These are phyloP conservation scores for Haberlea rhodopensis DNA, from an alignment of 257 asterid genomes.

Conservation along the genomic window DNA sequence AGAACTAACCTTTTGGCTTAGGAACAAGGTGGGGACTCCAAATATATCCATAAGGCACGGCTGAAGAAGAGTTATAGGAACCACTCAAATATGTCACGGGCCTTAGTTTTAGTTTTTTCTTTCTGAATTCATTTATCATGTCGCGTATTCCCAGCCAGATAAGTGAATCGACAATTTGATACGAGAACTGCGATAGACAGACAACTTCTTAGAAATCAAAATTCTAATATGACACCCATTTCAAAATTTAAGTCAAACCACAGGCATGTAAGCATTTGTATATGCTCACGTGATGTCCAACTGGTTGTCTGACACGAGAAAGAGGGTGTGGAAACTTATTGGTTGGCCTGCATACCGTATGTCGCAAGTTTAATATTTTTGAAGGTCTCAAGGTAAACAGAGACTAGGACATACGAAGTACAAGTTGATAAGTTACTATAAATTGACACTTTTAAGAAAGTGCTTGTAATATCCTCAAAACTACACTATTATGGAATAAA, in stretches of 20 bases:
- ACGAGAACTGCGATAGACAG: constrained; percentile 58
- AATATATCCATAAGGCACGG: constrained; percentile 74
- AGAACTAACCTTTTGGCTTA: constrained; percentile 72
- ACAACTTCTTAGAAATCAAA: constrained; percentile 15
- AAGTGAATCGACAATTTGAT: constrained; percentile 80
- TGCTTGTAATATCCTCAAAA: neutral
- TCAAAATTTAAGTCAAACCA: neutral
- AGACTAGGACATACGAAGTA: no score
- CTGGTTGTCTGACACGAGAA: constrained; percentile 82
- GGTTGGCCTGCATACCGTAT: constrained; percentile 57
- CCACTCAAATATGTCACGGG: constrained; percentile 77
- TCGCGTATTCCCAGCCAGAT: constrained; percentile 94
- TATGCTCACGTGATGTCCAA: constrained; percentile 70
- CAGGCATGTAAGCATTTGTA: constrained; percentile 22
- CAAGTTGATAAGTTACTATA: no score
- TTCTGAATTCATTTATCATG: constrained; percentile 82
- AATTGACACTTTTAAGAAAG: neutral
- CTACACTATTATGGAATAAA: neutral
- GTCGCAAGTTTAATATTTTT: neutral
- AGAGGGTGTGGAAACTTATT: constrained; percentile 94
- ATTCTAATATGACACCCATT: neutral
- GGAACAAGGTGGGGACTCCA: constrained; percentile 98
- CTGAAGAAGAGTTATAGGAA: constrained; percentile 46
- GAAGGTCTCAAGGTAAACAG: neutral
- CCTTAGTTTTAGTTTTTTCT: constrained; percentile 69